A percentile compares a stretch with the other conserved stretches of the same genome.
phyloP scores from a whole-genome alignment of 179 eudicot species.

The Spinacia oleracea region DNA sequence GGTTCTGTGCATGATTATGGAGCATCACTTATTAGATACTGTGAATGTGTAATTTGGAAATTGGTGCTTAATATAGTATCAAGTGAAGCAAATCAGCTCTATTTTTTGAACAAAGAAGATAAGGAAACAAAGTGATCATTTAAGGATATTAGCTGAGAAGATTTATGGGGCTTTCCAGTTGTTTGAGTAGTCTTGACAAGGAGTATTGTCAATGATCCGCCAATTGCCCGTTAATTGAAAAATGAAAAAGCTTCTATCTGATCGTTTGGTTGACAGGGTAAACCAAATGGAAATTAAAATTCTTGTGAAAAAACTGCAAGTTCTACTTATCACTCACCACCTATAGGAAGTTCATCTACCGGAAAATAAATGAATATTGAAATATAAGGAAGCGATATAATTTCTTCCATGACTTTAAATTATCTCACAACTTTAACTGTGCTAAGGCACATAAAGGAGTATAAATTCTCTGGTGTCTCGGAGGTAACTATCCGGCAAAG shows the following conservation, averaged over 20 bases:
- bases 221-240: too few relatives aligned
- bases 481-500: neutral
- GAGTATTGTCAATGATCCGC: too few relatives aligned
- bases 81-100: neutral
- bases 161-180: neutral
- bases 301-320: neutral
- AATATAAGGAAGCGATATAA: neutral
- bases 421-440: neutral
- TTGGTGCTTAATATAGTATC: neutral
- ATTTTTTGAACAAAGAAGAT: neutral
- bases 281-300: neutral
- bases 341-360: neutral
- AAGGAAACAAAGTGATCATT: too few relatives aligned
- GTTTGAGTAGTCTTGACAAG: too few relatives aligned
- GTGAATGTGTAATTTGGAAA: neutral
- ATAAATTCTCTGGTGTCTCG: neutral
- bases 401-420: neutral
- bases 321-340: neutral
- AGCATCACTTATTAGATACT: neutral
- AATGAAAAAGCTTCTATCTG: neutral
- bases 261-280: neutral
- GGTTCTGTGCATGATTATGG: neutral
- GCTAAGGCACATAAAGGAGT: neutral
- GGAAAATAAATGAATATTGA: neutral
- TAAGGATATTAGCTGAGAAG: neutral